Conservation (phyloP, 2,329 filamentous ascomycete genomes). For the Aciculosporium take region DNA sequence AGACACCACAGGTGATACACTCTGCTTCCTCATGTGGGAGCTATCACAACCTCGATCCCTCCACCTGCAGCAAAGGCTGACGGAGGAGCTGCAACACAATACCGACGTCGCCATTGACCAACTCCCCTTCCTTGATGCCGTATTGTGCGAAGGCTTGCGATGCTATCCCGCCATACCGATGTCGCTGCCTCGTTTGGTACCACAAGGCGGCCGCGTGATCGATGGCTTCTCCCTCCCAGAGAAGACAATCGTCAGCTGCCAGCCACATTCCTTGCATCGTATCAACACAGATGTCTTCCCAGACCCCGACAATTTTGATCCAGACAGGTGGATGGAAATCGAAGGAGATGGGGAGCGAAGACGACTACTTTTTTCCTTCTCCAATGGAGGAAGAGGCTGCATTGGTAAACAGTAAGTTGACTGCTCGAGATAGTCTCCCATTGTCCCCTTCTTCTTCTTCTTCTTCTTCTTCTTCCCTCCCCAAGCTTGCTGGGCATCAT, state of each 20-base stretch:
- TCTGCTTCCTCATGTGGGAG: conserved; percentile 60
- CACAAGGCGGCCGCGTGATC: conserved; percentile 37
- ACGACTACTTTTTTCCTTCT: conserved; percentile 50
- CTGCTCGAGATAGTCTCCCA: too few relatives aligned
- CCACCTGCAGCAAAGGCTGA: conserved; percentile 35
- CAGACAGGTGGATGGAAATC: conserved; percentile 68
- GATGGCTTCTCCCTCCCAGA: conserved; percentile 40
- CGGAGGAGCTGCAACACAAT: conserved; percentile 34
- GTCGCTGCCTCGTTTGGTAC: conserved; percentile 48
- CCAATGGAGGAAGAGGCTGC: conserved; percentile 50
- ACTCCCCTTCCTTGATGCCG: conserved; percentile 46
- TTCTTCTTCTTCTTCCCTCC: neutral
- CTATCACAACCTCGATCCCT: conserved; percentile 45
- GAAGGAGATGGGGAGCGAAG: conserved; percentile 59
- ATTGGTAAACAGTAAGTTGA: conserved; percentile 50
- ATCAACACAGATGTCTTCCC: conserved; percentile 56
- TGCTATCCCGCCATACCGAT: conserved; percentile 53
- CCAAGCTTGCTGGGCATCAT: too few relatives aligned
- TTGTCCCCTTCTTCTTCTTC: neutral
- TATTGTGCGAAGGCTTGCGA: conserved; percentile 47
- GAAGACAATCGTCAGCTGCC: conserved; percentile 43
- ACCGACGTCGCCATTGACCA: conserved; percentile 29
- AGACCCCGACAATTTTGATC: conserved; percentile 61
- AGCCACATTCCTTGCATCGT: conserved; percentile 46
- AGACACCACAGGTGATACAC: conserved; percentile 54